These are phyloP conservation scores for Gymnopilus junonius DNA, from an alignment of 768 basidiomycete genomes.

Conservation along the genomic window DNA sequence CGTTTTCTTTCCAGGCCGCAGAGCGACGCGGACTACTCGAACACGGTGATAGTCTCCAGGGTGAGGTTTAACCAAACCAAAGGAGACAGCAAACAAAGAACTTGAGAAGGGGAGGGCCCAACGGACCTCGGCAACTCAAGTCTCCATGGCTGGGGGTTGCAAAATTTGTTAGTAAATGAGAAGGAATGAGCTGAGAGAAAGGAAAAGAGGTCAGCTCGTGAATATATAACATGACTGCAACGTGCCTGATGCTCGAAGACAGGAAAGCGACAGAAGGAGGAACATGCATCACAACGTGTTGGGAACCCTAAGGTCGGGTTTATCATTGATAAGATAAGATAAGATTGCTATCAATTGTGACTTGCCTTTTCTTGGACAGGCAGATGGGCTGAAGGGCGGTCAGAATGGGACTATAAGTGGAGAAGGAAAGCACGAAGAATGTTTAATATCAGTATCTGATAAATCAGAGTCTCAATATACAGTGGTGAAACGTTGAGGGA, in stretches of 20 bases:
- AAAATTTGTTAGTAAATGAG: conserved; percentile 20
- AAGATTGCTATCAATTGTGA: background rate
- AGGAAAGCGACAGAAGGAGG: conserved; percentile 8
- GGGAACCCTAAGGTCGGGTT: conserved; percentile 11
- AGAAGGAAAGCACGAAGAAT: too few species aligned
- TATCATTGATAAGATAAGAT: conserved; percentile 7
- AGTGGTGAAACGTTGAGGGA: too few species aligned
- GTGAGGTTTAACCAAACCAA: conserved; percentile 13
- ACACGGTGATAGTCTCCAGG: conserved; percentile 20
- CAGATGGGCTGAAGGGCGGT: too few species aligned
- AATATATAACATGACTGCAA: conserved; percentile 25
- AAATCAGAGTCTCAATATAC: too few species aligned
- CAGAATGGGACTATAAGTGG: too few species aligned
- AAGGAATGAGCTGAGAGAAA: conserved; percentile 13
- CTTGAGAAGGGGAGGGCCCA: conserved; percentile 68
- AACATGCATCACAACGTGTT: conserved; percentile 12
- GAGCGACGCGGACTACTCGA: conserved; percentile 16
- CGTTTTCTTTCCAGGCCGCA: background rate
- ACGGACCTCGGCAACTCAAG: conserved; percentile 79
- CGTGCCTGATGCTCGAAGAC: conserved; percentile 28
- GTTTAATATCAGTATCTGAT: too few species aligned
- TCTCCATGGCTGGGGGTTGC: conserved; percentile 54
- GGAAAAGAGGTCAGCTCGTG: conserved; percentile 8
- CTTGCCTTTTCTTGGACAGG: too few species aligned
- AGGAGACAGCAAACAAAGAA: conserved; percentile 39